Base-by-base conservation (phyloP, 2,329 filamentous ascomycete species). In the Scleromitrula shiraiana region DNA sequence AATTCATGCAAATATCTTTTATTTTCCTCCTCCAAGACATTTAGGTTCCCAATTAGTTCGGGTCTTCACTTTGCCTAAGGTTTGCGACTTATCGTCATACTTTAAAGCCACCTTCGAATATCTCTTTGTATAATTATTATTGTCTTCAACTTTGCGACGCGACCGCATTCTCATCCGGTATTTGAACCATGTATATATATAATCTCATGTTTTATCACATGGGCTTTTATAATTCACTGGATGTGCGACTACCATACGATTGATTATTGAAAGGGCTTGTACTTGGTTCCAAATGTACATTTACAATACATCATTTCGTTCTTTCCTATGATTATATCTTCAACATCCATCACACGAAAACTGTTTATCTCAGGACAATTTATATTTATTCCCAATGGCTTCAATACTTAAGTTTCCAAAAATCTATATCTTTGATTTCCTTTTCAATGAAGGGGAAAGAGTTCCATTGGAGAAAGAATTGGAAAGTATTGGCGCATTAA, bases 371-470 rank as follows among this genome's bases (percentile, higher is more conserved):
- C n/a, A n/a, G n/a, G 15, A 26, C 20, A 4, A 33, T 15, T 15
- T n/a, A 36, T 7, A 15, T 36, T 30, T 9, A 6, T 23, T 22
- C 19, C 12, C 15, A 17, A 45, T 45, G 42, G 22, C 30, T 9
- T 39, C 42, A 38, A 23, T 4, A 7, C 45, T 58, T 8, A 22
- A 40, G 4, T 58, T 62, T 22, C 59, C 60, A 26, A 46, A 46
- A 2, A 82, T 93, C 20, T 93, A 82, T 57, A 71, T 97, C 12
- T 74, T 95, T 10, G 50, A 51, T 44, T 39, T 32, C 10, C 33
- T 51, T 4, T 48, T 59, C 14, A 38, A 51, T 27, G 49, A 44
- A 5, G 24, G 53, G 6, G 77, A 84, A 53, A 69, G 86, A 8
- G 77, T 82, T 41, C 65, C 73, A 26, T 63, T 88, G 12, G 83